phyloP scores from a whole-genome alignment of 2,329 filamentous ascomycete species.

The Dothiorella sarmentorum region DNA sequence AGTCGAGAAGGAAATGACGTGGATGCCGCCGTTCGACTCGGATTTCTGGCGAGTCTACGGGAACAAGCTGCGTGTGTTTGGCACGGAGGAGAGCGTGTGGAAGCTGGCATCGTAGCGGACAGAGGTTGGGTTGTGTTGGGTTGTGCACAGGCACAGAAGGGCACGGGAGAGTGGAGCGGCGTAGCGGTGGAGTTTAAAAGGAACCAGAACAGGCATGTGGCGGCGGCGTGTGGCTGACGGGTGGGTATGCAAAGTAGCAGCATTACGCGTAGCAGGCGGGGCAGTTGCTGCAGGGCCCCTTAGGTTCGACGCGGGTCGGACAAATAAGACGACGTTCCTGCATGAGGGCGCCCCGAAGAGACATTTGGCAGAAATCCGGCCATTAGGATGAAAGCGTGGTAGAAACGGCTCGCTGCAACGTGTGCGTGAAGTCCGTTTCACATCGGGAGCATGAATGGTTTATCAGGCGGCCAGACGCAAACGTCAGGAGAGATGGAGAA shows the following conservation, averaged over 20 bases:
- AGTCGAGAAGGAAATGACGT: slow-evolving; percentile 28
- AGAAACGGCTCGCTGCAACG: background rate
- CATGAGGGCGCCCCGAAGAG: background rate
- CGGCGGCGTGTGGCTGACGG: background rate
- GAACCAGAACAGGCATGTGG: too few relatives aligned
- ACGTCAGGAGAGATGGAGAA: too few relatives aligned
- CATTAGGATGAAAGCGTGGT: background rate
- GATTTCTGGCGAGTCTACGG: slow-evolving; percentile 58
- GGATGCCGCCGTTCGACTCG: slow-evolving; percentile 51
- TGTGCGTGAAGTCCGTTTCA: background rate
- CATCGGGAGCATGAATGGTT: too few relatives aligned
- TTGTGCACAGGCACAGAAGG: background rate
- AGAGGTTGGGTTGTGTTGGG: background rate
- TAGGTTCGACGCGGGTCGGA: background rate
- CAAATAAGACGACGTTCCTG: slow-evolving; percentile 6
- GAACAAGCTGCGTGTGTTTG: slow-evolving; percentile 59
- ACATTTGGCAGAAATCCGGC: background rate
- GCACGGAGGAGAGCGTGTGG: slow-evolving; percentile 49
- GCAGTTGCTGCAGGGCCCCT: slow-evolving; percentile 6
- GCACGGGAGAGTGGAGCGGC: background rate
- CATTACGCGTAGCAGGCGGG: background rate
- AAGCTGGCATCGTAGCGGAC: slow-evolving; percentile 1
- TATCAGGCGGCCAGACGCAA: too few relatives aligned
- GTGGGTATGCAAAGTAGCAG: background rate
- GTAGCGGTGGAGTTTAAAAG: background rate